phyloP scores from a whole-genome alignment of 129 eudicot genomes.

The Silybum marianum region DNA sequence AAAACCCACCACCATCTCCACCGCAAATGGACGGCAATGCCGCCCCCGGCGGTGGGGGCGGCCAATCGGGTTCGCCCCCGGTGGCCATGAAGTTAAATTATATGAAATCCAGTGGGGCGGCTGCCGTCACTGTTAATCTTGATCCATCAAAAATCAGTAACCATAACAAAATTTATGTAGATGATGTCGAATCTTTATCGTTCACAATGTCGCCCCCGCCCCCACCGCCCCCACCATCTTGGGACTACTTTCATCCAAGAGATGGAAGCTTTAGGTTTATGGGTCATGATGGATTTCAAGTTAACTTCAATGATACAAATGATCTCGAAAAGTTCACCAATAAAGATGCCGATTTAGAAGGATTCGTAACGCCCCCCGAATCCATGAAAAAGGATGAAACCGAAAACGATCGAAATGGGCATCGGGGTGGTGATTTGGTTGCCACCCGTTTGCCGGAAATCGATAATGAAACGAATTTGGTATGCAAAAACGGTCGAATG shows the following conservation, averaged over 20 bases:
- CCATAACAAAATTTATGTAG: conserved; percentile 47
- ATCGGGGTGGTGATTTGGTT: conserved; percentile 20
- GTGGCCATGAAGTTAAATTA: conserved; percentile 47
- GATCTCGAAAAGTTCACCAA: conserved; percentile 25
- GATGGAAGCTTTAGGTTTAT: conserved; percentile 84
- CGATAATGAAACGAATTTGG: conserved; percentile 10
- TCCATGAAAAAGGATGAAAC: conserved; percentile 19
- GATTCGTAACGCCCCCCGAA: conserved; percentile 29
- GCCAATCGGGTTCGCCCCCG: conserved; percentile 25
- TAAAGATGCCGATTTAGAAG: conserved; percentile 35
- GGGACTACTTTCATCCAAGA: conserved; percentile 82
- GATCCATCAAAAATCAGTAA: conserved; percentile 31
- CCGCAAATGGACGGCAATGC: conserved; percentile 38
- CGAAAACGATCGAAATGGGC: conserved; percentile 2
- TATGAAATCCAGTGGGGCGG: conserved; percentile 51
- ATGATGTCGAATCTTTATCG: conserved; percentile 37
- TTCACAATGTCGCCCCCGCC: conserved; percentile 50
- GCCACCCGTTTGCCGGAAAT: background rate
- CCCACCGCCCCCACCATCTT: conserved; percentile 71
- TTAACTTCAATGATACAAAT: conserved; percentile 21
- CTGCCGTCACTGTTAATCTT: conserved; percentile 53
- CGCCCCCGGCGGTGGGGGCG: conserved; percentile 27
- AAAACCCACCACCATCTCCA: conserved; percentile 49
- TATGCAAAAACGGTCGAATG: conserved; percentile 21
- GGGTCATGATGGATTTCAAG: conserved; percentile 41